Conservation (phyloP, 148 eudicot species). For the Diospyros lotus region DNA sequence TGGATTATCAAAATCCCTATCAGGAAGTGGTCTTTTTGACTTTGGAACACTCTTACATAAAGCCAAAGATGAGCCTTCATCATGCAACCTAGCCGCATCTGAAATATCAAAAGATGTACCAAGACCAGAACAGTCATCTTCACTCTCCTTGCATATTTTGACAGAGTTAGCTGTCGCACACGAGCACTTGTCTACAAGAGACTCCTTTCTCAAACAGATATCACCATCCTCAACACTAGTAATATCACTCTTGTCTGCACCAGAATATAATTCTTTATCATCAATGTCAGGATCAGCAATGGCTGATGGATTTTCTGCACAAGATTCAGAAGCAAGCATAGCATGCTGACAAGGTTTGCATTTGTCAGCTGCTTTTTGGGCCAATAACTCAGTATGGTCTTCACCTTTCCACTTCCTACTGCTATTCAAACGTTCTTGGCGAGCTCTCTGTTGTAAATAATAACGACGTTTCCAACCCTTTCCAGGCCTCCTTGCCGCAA, state of each 20-base stretch:
- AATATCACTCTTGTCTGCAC: constrained; percentile 22
- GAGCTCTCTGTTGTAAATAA: constrained; percentile 77
- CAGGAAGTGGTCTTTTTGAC: constrained; percentile 75
- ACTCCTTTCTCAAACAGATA: constrained; percentile 26
- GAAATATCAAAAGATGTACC: constrained; percentile 26
- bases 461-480: constrained; percentile 78
- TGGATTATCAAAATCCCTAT: constrained; percentile 65
- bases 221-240: constrained; percentile 26
- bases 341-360: constrained; percentile 39
- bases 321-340: constrained; percentile 23
- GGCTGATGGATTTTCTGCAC: constrained; percentile 35
- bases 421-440: constrained; percentile 66
- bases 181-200: constrained; percentile 27
- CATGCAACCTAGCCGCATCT: constrained; percentile 25
- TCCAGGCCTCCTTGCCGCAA: constrained; percentile 44
- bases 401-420: constrained; percentile 66
- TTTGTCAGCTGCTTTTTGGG: constrained; percentile 31
- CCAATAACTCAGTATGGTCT: constrained; percentile 29
- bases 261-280: constrained; percentile 26
- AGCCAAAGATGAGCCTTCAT: constrained; percentile 35
- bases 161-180: constrained; percentile 24
- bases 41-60: constrained; percentile 36
- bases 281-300: constrained; percentile 24
- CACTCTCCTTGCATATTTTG: constrained; percentile 24
- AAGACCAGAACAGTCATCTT: constrained; percentile 20